Conservation (phyloP, 257 asterid species). For the Solanum pinnatisectum region DNA sequence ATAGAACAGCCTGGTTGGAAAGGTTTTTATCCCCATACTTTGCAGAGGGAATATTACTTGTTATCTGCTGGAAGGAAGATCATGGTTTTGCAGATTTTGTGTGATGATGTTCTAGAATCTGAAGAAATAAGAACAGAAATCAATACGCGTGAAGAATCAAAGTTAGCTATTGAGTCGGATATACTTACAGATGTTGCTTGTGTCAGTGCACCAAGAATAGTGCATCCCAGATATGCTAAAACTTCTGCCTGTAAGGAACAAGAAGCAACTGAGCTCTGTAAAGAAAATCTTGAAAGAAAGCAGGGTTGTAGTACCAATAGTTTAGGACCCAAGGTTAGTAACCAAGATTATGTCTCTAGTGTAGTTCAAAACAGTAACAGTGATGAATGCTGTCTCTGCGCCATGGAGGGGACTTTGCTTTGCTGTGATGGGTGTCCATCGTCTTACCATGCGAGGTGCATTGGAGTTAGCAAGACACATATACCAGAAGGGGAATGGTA, state of each 20-base stretch:
- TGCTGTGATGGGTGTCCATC: constrained; percentile 94
- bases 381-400: constrained; percentile 83
- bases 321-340: constrained; percentile 23
- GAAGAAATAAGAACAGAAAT: constrained; percentile 70
- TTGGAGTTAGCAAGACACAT: constrained; percentile 62
- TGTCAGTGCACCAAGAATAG: constrained; percentile 42
- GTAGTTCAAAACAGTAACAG: constrained; percentile 57
- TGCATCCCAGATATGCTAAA: constrained; percentile 58
- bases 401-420: constrained; percentile 79
- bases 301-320: constrained; percentile 5
- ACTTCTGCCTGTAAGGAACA: constrained; percentile 40
- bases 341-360: constrained; percentile 23
- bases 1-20: constrained; percentile 52
- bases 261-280: constrained; percentile 19
- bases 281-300: constrained; percentile 27
- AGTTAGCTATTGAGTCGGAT: constrained; percentile 50
- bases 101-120: constrained; percentile 62
- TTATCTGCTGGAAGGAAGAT: constrained; percentile 65
- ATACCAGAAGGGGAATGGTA: constrained; percentile 68
- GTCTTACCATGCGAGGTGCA: constrained; percentile 72
- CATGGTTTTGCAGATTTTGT: constrained; percentile 58
- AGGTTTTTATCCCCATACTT: constrained; percentile 45
- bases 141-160: constrained; percentile 53
- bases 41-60: constrained; percentile 66
- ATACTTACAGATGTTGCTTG: constrained; percentile 16